Conservation (phyloP, 495 filamentous ascomycete species). For the Neurospora sp. region DNA sequence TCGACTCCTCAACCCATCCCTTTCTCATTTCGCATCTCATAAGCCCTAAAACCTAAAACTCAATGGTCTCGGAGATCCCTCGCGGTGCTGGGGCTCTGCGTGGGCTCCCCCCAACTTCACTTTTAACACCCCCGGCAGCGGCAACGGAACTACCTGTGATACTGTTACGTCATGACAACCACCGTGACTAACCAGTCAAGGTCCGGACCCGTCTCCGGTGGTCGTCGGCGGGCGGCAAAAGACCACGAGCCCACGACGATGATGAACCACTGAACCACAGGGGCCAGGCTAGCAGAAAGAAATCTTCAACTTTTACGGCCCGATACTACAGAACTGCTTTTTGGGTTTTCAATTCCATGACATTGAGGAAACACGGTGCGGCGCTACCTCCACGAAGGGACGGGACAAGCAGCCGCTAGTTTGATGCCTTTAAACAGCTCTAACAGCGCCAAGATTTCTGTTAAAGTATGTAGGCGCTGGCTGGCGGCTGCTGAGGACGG, state of each 20-base stretch:
- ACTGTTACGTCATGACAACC: not conserved
- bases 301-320: not conserved
- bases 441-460: not conserved
- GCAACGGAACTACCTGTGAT: not conserved
- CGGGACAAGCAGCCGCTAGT: not conserved
- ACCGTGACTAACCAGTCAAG: not conserved
- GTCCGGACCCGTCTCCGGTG: not conserved
- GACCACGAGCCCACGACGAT: not conserved
- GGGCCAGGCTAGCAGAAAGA: not conserved
- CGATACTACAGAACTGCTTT: not conserved
- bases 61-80: not conserved
- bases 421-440: not conserved
- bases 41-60: not conserved
- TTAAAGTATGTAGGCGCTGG: not conserved
- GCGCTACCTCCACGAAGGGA: not conserved
- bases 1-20: not conserved
- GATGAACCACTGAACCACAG: not conserved
- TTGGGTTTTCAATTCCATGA: not conserved
- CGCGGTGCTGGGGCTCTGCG: not conserved
- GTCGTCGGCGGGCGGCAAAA: not conserved
- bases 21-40: not conserved
- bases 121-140: not conserved
- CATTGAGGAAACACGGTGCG: not conserved
- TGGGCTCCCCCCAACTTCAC: not conserved
- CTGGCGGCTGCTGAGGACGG: not conserved